Conservation (phyloP, 2,329 filamentous ascomycete genomes). For the Curvularia sp. region DNA sequence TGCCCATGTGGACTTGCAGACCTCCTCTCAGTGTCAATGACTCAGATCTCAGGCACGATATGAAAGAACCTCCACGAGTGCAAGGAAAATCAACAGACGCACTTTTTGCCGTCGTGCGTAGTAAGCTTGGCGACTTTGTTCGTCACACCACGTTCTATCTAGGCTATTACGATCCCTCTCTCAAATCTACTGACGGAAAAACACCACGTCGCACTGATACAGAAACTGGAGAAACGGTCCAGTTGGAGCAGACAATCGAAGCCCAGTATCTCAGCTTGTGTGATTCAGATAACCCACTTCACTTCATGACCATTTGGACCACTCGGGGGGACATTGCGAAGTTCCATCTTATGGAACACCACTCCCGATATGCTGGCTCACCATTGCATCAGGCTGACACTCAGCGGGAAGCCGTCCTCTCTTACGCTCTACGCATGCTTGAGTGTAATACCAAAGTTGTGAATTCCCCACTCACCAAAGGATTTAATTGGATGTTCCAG, state of each 20-base stretch:
- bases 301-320: neutral
- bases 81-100: neutral
- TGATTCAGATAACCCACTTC: neutral
- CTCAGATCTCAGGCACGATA: neutral
- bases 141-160: neutral
- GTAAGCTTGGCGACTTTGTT: neutral
- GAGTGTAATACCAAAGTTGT: neutral
- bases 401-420: neutral
- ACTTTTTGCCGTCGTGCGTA: neutral
- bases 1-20: neutral
- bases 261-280: neutral
- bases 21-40: neutral
- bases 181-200: neutral
- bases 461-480: neutral
- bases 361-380: neutral
- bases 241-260: neutral
- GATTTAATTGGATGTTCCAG: neutral
- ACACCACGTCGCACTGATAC: neutral
- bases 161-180: neutral
- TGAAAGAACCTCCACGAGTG: neutral
- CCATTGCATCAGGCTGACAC: neutral
- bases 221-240: neutral
- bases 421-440: neutral
- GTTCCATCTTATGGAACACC: neutral
- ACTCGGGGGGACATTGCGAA: neutral